Conservation (phyloP, 2,329 filamentous ascomycete genomes). For the Atkinsonella hypoxylon region DNA sequence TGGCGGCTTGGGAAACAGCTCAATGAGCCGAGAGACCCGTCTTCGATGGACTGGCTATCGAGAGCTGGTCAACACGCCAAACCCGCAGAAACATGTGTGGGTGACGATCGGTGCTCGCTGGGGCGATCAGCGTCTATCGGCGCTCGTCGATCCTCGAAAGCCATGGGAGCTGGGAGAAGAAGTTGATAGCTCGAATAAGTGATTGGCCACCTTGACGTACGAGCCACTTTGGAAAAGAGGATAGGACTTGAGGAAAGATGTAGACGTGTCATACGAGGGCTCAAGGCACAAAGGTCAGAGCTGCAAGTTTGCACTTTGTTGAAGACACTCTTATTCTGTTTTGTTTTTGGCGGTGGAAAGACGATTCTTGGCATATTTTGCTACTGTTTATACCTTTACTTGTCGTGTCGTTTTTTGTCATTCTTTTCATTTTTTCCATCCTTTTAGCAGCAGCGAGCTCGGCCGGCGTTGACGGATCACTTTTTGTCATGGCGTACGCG, state of each 20-base stretch:
- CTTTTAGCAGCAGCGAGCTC: conserved; percentile 5
- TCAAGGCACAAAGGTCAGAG: not conserved
- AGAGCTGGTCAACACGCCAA: conserved; percentile 38
- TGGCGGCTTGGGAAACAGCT: conserved; percentile 57
- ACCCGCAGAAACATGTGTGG: conserved; percentile 54
- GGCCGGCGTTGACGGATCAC: conserved; percentile 8
- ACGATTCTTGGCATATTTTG: conserved; percentile 2
- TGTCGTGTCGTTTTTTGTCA: conserved; percentile 6
- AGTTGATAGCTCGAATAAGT: conserved; percentile 28
- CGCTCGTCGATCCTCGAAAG: conserved; percentile 41
- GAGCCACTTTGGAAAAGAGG: not conserved
- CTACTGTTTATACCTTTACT: conserved; percentile 10
- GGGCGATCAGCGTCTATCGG: conserved; percentile 44
- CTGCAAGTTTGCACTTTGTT: not conserved
- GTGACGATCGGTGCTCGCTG: conserved; percentile 53
- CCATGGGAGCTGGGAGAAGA: conserved; percentile 39
- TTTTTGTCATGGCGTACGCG: conserved; percentile 9
- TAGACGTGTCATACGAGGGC: not conserved
- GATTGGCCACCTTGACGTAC: conserved; percentile 2
- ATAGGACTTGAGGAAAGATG: not conserved
- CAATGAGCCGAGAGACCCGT: conserved; percentile 41
- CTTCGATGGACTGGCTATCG: conserved; percentile 47
- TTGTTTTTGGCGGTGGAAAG: not conserved
- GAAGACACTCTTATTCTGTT: not conserved
- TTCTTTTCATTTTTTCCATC: conserved; percentile 1